A percentile compares a stretch with the other conserved stretches of the same genome.
Conservation (phyloP, 2,329 filamentous ascomycete species). For the Alternaria rosae region DNA sequence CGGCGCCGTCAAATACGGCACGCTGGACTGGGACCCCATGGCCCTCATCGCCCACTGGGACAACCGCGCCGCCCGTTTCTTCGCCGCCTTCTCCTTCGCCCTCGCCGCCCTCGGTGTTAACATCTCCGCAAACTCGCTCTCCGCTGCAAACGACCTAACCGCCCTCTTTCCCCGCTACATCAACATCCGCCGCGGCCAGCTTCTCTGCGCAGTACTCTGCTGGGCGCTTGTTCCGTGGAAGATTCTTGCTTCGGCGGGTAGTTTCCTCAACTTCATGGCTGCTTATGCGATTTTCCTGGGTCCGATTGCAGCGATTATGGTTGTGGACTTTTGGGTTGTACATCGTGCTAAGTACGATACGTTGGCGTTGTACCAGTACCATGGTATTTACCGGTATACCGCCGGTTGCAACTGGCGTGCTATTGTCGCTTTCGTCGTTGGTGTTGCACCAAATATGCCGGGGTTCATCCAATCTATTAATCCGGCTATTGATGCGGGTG, state of each 20-base stretch:
- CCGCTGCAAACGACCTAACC: conserved; percentile 62
- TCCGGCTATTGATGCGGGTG: conserved; percentile 50
- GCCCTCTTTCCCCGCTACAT: conserved; percentile 61
- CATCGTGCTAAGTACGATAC: conserved; percentile 59
- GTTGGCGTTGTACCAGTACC: conserved; percentile 60
- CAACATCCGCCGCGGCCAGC: conserved; percentile 59
- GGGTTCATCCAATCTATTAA: conserved; percentile 60
- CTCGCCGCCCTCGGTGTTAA: conserved; percentile 63
- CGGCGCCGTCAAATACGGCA: conserved; percentile 60
- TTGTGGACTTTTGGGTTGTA: conserved; percentile 67
- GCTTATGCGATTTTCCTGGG: conserved; percentile 72
- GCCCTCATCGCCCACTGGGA: conserved; percentile 50
- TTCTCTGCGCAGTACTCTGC: conserved; percentile 54
- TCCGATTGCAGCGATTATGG: conserved; percentile 68
- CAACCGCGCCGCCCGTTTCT: conserved; percentile 51
- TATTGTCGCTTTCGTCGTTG: conserved; percentile 63
- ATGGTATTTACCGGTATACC: conserved; percentile 60
- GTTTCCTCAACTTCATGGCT: conserved; percentile 67
- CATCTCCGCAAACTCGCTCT: conserved; percentile 61
- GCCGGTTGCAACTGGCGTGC: conserved; percentile 67
- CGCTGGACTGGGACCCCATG: conserved; percentile 55
- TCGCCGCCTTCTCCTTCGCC: conserved; percentile 54
- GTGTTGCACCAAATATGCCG: conserved; percentile 64
- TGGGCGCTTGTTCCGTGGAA: conserved; percentile 59
- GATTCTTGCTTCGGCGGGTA: conserved; percentile 53